Base-by-base conservation (phyloP, 1,139 yeast genomes). In the Suhomyces chickasaworum region DNA sequence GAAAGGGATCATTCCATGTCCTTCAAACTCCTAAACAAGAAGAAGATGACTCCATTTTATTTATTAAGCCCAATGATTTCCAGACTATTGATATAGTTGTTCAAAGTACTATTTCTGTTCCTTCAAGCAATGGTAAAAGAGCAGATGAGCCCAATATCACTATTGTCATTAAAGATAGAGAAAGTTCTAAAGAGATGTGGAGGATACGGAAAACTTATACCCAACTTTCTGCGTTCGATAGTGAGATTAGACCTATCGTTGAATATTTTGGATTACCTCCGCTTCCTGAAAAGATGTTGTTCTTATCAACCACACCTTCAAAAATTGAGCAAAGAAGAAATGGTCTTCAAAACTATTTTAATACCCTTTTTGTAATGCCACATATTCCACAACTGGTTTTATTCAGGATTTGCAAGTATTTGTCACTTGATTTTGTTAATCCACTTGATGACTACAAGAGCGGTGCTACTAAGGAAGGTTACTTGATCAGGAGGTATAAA, bases 341-440 rank as follows among this genome's bases (percentile, higher is more conserved):
- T 13, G 70, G 71, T 41, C 62, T 89, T 29, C 84, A 80, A 49
- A 78, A 75, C 23, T 89, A 85, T 58, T 87, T 89, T 60, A 66
- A 72, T 40, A 72, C 84, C 3, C 63, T 86, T 6, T 77, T 83
- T 51, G 61, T 75, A n/a, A 75, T 83, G 65, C 85, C 87, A 2
- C 79, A 74, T 54, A 70, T 84, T n/a, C 86, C 90, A 0, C 74
- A 70, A 17, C 68, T 71, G 54, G 81, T 80, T 0, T 72, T 81
- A 21, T 71, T 73, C 45, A 65, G 77, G 36, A 69, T 87, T 31
- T 84, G 93, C 49, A 76, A 79, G 44, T 88, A 84, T 59, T 71
- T 89, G 48, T 84, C 93, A 4, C 69, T 84, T 2, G 89, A 86
- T 58, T 78, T 85, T 27, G 80, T 86, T 15, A 83, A 82, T 55